Percentiles rank a stretch among this genome's conserved stretches.
These are phyloP conservation scores for Annona cherimola DNA, from an alignment of 164 flowering plant species.

Conservation along the genomic window DNA sequence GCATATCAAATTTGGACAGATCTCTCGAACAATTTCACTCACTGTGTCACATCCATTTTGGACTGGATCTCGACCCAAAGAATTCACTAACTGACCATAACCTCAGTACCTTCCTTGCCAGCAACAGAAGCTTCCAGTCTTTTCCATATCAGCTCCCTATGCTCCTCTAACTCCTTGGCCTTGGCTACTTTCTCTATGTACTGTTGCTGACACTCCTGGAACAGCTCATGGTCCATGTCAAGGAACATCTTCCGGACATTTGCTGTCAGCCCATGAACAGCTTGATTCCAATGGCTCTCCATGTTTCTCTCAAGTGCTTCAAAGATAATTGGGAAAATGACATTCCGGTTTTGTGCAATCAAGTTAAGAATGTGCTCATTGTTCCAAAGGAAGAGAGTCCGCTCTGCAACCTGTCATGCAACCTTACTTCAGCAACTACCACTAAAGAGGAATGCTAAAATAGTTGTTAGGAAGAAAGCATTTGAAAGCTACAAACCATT, in stretches of 20 bases:
- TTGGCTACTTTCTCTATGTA: conserved; percentile 42
- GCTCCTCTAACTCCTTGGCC: conserved; percentile 50
- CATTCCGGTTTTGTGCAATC: conserved; percentile 64
- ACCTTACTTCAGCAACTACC: not conserved
- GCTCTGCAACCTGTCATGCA: conserved; percentile 67
- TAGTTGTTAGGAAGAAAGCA: not conserved
- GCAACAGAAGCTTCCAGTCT: conserved; percentile 54
- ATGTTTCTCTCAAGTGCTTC: conserved; percentile 70
- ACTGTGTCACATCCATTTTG: conserved; percentile 1
- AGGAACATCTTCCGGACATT: conserved; percentile 68
- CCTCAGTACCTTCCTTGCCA: conserved; percentile 38
- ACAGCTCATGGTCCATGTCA: conserved; percentile 70
- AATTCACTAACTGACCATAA: conserved; percentile 26
- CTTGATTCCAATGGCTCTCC: conserved; percentile 72
- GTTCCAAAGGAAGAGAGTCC: conserved; percentile 81
- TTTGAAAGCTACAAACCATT: too few relatives aligned
- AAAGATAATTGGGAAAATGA: conserved; percentile 56
- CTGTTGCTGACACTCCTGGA: conserved; percentile 58
- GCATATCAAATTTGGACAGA: not conserved
- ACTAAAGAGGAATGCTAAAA: not conserved
- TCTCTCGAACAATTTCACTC: not conserved
- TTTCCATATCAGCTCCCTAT: conserved; percentile 57
- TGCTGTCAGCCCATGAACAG: conserved; percentile 60
- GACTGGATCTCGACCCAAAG: not conserved
- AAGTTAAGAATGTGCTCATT: conserved; percentile 75